These are phyloP conservation scores for Fragaria ananassa DNA, from an alignment of 306 rosid species.

Conservation along the genomic window DNA sequence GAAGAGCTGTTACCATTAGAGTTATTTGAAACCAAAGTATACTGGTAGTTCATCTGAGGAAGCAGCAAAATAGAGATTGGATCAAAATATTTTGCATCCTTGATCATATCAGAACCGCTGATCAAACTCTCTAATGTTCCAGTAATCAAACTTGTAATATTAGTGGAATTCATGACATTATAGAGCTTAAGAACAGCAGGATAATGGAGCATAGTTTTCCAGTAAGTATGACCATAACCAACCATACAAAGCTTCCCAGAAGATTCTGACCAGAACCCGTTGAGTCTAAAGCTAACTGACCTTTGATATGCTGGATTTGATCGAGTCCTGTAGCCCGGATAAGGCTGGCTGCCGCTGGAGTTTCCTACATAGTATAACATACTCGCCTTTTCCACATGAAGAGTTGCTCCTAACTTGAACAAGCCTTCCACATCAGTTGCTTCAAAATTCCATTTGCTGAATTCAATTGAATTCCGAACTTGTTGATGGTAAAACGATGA, in stretches of 20 bases:
- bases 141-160: conserved; percentile 35
- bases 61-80: conserved; percentile 43
- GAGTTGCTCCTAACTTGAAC: conserved; percentile 31
- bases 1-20: background rate
- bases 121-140: conserved; percentile 49
- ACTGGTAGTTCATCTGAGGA: conserved; percentile 36
- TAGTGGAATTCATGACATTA: conserved; percentile 28
- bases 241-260: conserved; percentile 31
- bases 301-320: background rate
- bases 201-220: conserved; percentile 4
- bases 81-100: conserved; percentile 24
- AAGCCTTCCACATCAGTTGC: conserved; percentile 28
- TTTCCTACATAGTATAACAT: conserved; percentile 17
- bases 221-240: conserved; percentile 22
- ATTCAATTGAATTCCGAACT: background rate
- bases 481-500: background rate
- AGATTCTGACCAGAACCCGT: conserved; percentile 57
- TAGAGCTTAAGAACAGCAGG: conserved; percentile 39
- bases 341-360: conserved; percentile 4
- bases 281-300: background rate
- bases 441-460: background rate
- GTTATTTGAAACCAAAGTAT: conserved; percentile 28
- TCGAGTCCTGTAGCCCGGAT: background rate
- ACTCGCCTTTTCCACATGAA: conserved; percentile 13
- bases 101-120: conserved; percentile 11